A percentile compares a stretch with the other conserved stretches of the same genome.
These are phyloP conservation scores for Floccularia luteovirens DNA, from an alignment of 768 basidiomycete species.

Conservation along the genomic window DNA sequence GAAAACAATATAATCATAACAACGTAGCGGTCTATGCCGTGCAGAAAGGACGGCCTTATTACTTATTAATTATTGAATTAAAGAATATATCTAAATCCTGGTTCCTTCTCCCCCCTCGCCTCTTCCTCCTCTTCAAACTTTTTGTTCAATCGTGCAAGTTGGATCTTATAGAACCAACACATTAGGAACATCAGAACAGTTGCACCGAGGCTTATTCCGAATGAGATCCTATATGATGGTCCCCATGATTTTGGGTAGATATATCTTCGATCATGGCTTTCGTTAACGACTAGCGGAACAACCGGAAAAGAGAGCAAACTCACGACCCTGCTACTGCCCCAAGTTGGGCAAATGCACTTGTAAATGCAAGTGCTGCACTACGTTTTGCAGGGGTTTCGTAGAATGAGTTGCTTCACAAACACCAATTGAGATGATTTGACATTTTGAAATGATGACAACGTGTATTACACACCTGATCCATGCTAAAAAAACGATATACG, in stretches of 20 bases:
- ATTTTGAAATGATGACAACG: conserved; percentile 22
- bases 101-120: conserved; percentile 1
- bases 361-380: conserved; percentile 55
- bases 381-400: conserved; percentile 60
- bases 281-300: neutral
- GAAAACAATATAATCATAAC: no score
- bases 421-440: conserved; percentile 42
- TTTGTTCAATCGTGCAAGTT: conserved; percentile 17
- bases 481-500: neutral
- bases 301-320: conserved; percentile 12
- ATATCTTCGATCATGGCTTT: conserved; percentile 22
- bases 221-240: conserved; percentile 42
- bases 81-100: neutral
- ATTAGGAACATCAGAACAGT: conserved; percentile 30
- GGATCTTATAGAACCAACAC: conserved; percentile 19
- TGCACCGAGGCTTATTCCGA: conserved; percentile 47
- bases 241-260: conserved; percentile 44
- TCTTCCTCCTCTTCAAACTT: conserved; percentile 12
- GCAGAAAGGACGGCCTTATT: no score
- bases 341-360: conserved; percentile 57
- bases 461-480: neutral
- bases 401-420: conserved; percentile 26
- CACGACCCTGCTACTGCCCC: conserved; percentile 54
- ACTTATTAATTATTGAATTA: no score
- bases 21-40: no score